These are phyloP conservation scores for Oryza meyeriana DNA, from an alignment of 176 grass and related monocot genomes.

Conservation along the genomic window DNA sequence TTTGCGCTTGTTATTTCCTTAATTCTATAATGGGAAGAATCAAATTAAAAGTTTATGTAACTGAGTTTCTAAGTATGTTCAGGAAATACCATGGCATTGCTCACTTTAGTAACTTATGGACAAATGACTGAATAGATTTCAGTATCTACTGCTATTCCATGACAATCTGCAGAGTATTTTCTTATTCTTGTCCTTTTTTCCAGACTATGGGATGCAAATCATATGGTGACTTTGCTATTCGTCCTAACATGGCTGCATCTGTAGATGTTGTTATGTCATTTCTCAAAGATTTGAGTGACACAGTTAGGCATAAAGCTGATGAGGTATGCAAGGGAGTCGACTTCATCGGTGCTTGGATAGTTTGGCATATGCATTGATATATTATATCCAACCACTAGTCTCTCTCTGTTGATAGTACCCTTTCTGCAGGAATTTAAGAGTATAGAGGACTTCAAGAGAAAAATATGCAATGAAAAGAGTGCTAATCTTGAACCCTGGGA, in stretches of 20 bases:
- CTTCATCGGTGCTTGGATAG: constrained; percentile 11
- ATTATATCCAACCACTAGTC: constrained; percentile 20
- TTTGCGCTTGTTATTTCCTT: not conserved
- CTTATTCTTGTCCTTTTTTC: constrained; percentile 2
- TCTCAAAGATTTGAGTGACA: constrained; percentile 70
- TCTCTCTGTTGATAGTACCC: constrained; percentile 26
- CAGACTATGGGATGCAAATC: constrained; percentile 92
- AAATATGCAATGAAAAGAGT: constrained; percentile 48
- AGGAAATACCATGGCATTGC: constrained; percentile 22
- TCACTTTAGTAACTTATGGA: not conserved
- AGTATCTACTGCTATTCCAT: constrained; percentile 12
- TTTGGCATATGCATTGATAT: constrained; percentile 17
- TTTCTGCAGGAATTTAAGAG: constrained; percentile 63
- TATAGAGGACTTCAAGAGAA: constrained; percentile 80
- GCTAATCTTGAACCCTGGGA: constrained; percentile 88
- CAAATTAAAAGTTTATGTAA: not conserved
- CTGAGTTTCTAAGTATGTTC: constrained; percentile 13
- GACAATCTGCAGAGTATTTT: not conserved
- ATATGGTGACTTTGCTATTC: constrained; percentile 90
- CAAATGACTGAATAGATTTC: constrained; percentile 7
- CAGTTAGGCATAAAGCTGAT: constrained; percentile 76
- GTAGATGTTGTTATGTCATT: constrained; percentile 81
- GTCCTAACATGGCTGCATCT: constrained; percentile 76
- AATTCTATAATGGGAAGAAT: not conserved
- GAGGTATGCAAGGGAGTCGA: constrained; percentile 45